Base-by-base conservation (phyloP, 208 protist species). In the Leishmania tarentolae region DNA sequence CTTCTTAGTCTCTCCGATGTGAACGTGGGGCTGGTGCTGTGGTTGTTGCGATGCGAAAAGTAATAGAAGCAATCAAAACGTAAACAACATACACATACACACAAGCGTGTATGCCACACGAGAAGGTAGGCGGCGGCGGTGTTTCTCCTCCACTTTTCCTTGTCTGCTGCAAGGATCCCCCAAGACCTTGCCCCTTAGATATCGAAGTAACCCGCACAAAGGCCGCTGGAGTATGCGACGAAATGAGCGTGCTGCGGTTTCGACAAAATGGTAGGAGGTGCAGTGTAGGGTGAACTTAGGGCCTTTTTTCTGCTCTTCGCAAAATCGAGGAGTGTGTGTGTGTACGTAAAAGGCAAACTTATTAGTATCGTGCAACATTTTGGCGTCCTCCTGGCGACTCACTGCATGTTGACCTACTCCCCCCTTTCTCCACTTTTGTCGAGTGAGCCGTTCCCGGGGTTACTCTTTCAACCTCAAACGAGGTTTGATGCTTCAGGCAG, bases 1-100 rank as follows among this genome's bases (percentile, higher is more conserved):
- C 35, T 97, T 7, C 57, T 91, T 19, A 90, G 82, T 42, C 19
- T 96, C 47, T 68, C 84, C n/a, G 78, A 81, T 28, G 46, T 86
- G 24, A 89, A 88, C 50, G 87, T 92, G 37, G 74, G 65, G 15
- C 35, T 47, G 15, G 28, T 3, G 52, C 50, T 90, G 50, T 86
- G 80, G 78, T 66, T 84, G 37, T 52, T 52, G 70, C 69, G 28
- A 42, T 83, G 80, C 65, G 5, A 8, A 9, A 24, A 6, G 24
- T 50, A 46, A 57, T 19, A 11, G 24, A 31, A 71, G 11, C 24
- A 46, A 53, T 17, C 13, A 21, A 15, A 53, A 17, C 13, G 50
- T 21, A 53, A 5, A 53, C 50, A 53, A 21, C 7, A 7, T 15
- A 73, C 19, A 37, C 40, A 31, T 44, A 31, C 17, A 52, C 8